These are phyloP conservation scores for Rhizophora mangle DNA, from an alignment of 345 rosid species.

Conservation along the genomic window DNA sequence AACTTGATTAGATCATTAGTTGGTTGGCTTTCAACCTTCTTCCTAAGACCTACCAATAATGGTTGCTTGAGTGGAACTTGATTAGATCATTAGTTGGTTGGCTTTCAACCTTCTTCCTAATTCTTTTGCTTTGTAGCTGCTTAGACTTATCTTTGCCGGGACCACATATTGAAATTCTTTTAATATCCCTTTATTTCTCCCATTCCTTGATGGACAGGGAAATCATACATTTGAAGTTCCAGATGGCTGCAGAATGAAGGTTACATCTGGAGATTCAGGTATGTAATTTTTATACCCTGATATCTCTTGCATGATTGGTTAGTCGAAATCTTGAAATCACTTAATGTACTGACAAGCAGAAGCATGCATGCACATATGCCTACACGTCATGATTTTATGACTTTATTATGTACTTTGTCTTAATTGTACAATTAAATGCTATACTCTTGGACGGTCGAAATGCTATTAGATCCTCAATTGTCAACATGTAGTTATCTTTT, in stretches of 20 bases:
- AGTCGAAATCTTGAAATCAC: background rate
- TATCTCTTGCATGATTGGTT: background rate
- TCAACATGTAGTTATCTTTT: no score
- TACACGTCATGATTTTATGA: no score
- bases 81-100: background rate
- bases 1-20: conserved; percentile 1
- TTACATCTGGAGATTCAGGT: conserved; percentile 66
- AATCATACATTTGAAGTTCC: conserved; percentile 87
- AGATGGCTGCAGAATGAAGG: conserved; percentile 64
- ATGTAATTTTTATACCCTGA: conserved; percentile 1
- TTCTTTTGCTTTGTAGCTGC: background rate
- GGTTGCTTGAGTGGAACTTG: background rate
- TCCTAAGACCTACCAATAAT: background rate
- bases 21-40: background rate
- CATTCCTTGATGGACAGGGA: conserved; percentile 44
- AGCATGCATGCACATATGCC: no score
- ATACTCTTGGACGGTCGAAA: no score
- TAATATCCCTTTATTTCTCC: background rate
- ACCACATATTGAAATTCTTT: background rate
- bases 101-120: background rate
- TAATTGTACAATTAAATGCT: no score
- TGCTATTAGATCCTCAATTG: no score
- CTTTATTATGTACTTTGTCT: no score
- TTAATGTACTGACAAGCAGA: background rate
- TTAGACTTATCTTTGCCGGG: no score